Conservation (phyloP, 306 rosid genomes). For the Ormosia semicastrata region DNA sequence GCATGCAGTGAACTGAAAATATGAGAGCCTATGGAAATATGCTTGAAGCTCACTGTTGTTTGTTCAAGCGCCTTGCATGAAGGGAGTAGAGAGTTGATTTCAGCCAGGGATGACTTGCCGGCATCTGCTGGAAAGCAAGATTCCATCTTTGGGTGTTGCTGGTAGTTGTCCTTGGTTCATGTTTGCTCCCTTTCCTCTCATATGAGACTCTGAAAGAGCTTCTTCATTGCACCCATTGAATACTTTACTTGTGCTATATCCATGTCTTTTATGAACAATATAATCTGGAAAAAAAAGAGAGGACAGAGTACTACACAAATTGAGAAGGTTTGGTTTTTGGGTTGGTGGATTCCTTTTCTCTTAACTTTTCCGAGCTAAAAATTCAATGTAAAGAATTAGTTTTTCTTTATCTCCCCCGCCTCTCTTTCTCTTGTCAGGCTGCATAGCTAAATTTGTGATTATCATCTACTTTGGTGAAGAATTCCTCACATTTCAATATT, state of each 20-base stretch:
- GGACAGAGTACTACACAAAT: background rate
- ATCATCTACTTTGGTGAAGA: background rate
- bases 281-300: background rate
- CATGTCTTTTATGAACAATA: background rate
- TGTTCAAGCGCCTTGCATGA: slow-evolving; percentile 20
- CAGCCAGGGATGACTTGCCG: slow-evolving; percentile 42
- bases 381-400: background rate
- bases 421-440: background rate
- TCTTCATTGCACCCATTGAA: background rate
- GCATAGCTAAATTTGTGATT: background rate
- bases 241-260: background rate
- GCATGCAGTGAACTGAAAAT: background rate
- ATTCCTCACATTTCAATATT: background rate
- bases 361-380: background rate
- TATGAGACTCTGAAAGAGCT: slow-evolving; percentile 23
- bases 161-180: slow-evolving; percentile 26
- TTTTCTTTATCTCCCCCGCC: background rate
- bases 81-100: slow-evolving; percentile 23
- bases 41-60: background rate
- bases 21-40: background rate
- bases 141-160: background rate
- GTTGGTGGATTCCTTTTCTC: background rate
- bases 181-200: slow-evolving; percentile 32
- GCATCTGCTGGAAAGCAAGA: background rate
- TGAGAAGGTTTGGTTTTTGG: background rate